phyloP scores from a whole-genome alignment of 768 basidiomycete genomes.

The Goffeauzyma gilvescens region DNA sequence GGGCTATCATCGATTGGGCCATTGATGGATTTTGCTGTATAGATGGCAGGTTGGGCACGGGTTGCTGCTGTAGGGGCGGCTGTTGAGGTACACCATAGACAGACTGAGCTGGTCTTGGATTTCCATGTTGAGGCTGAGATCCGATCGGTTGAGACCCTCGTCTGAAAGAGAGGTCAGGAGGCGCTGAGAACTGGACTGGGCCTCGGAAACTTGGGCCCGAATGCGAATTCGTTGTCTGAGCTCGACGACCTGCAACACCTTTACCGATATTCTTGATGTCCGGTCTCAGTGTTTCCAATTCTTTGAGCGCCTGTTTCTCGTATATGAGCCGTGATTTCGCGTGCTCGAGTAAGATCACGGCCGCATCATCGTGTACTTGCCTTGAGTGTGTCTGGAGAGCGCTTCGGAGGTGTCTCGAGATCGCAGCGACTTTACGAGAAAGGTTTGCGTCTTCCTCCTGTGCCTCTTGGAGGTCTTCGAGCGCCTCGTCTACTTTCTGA shows the following conservation, averaged over 20 bases:
- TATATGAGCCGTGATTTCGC: conserved; percentile 80
- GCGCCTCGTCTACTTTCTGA: conserved; percentile 36
- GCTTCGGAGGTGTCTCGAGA: conserved; percentile 78
- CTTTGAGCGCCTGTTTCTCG: conserved; percentile 68
- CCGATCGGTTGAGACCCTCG: conserved; percentile 9
- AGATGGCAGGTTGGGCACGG: neutral
- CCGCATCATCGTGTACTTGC: conserved; percentile 77
- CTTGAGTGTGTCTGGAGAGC: conserved; percentile 68
- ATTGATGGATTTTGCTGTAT: neutral
- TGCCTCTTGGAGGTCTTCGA: conserved; percentile 41
- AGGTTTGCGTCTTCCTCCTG: conserved; percentile 73
- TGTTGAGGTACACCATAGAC: neutral
- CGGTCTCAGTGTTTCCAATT: conserved; percentile 61
- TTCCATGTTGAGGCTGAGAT: neutral
- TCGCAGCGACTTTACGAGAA: conserved; percentile 68
- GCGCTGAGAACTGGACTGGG: conserved; percentile 40
- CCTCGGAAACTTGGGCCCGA: conserved; percentile 48
- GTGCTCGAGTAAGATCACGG: conserved; percentile 75
- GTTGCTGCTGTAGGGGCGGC: neutral
- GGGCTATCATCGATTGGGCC: neutral
- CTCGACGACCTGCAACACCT: too few relatives aligned
- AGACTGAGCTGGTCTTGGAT: neutral
- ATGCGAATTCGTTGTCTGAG: conserved; percentile 19
- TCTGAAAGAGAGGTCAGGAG: too few relatives aligned
- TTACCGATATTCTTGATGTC: conserved; percentile 42